Evolutionary conservation across 352 stramenopile species (phyloP).

Genomic region (Elongisporangium undulatum): DNA sequence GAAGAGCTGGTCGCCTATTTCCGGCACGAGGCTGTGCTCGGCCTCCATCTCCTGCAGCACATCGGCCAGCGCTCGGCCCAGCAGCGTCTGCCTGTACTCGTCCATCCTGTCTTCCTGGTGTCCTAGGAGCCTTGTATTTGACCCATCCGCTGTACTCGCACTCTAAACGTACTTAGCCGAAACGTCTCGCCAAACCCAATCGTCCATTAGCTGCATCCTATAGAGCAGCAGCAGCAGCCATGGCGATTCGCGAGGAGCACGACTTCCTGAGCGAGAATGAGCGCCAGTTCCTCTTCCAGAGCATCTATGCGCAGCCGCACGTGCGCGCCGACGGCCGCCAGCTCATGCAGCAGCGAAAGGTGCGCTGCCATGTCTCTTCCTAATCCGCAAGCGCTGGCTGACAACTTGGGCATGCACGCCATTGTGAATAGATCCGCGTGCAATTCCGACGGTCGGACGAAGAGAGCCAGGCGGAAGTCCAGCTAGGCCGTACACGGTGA

Average conservation of each 20-base stretch:
- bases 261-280: conserved; percentile 83
- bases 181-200: background rate
- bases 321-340: conserved; percentile 71
- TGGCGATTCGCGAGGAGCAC: conserved; percentile 55
- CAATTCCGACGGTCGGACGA: conserved; percentile 74
- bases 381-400: too few species aligned
- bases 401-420: background rate
- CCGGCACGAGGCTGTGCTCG: conserved; percentile 11
- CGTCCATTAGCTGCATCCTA: conserved; percentile 12
- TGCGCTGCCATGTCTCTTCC: conserved; percentile 3
- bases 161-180: conserved; percentile 5
- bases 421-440: conserved; percentile 45
- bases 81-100: conserved; percentile 51
- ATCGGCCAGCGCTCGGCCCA: conserved; percentile 58
- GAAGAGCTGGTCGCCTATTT: conserved; percentile 41
- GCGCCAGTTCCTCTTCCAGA: conserved; percentile 68
- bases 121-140: background rate
- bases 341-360: conserved; percentile 77
- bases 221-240: conserved; percentile 9
- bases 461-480: conserved; percentile 76
- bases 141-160: background rate
- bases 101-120: conserved; percentile 29
- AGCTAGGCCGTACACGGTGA: conserved; percentile 71
- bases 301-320: conserved; percentile 51
- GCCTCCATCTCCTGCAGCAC: conserved; percentile 51